Percentiles rank a stretch among this genome's conserved stretches.
Evolutionary conservation across 495 filamentous ascomycete genomes (phyloP).

Genomic region (Annulohypoxylon maeteangense): DNA sequence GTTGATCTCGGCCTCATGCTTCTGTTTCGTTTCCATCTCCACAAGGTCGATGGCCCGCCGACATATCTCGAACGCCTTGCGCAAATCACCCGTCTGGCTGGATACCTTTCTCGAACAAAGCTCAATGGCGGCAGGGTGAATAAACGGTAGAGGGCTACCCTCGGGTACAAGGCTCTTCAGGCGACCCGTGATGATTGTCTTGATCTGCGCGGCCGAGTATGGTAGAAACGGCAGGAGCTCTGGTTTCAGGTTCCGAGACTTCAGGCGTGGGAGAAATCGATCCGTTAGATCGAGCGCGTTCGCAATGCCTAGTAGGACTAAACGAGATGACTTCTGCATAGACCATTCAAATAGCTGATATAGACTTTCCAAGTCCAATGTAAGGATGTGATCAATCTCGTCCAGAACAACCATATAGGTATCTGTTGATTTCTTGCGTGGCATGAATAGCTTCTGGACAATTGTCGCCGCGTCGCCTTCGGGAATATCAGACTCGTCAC

Average conservation of each 20-base stretch:
- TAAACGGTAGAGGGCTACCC: slow-evolving; percentile 78
- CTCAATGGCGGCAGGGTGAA: slow-evolving; percentile 92
- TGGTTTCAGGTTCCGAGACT: slow-evolving; percentile 89
- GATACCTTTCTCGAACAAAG: slow-evolving; percentile 94
- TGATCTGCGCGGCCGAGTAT: slow-evolving; percentile 90
- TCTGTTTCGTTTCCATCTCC: slow-evolving; percentile 80
- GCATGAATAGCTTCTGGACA: slow-evolving; percentile 71
- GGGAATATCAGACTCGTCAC: slow-evolving; percentile 49
- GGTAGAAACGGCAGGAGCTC: slow-evolving; percentile 91
- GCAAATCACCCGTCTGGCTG: slow-evolving; percentile 90
- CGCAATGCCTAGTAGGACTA: slow-evolving; percentile 91
- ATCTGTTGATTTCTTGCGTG: slow-evolving; percentile 64
- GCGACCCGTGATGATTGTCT: slow-evolving; percentile 82
- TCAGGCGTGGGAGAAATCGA: slow-evolving; percentile 91
- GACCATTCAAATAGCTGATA: slow-evolving; percentile 96
- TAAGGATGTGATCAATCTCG: slow-evolving; percentile 94
- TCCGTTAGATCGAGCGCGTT: slow-evolving; percentile 97
- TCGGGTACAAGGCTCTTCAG: slow-evolving; percentile 75
- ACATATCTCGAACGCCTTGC: slow-evolving; percentile 94
- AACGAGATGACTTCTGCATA: slow-evolving; percentile 75
- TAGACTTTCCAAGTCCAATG: slow-evolving; percentile 82
- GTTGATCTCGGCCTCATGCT: slow-evolving; percentile 64
- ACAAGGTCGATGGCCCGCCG: slow-evolving; percentile 89
- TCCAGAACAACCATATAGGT: slow-evolving; percentile 86
- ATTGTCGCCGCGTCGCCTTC: slow-evolving; percentile 67